These are phyloP conservation scores for Cystofilobasidium capitatum DNA, from an alignment of 768 basidiomycete genomes.

Conservation along the genomic window DNA sequence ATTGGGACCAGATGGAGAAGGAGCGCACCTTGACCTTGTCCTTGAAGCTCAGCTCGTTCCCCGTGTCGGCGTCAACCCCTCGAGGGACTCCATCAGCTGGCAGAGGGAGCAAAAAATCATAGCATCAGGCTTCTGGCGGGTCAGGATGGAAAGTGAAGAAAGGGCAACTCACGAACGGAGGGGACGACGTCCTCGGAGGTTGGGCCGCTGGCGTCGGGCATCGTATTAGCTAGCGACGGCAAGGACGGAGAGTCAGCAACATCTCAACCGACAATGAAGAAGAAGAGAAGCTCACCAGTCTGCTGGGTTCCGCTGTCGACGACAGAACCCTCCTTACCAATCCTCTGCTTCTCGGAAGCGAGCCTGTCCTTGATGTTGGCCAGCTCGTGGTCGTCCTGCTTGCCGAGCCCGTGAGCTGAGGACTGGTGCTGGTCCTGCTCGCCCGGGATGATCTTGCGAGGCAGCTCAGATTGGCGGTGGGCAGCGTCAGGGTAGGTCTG, in stretches of 20 bases:
- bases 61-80: conserved; percentile 1
- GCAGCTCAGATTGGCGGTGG: conserved; percentile 1
- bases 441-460: background rate
- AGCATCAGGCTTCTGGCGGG: too few species aligned
- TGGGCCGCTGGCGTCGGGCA: background rate
- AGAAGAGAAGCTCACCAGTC: background rate
- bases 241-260: background rate
- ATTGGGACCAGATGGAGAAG: background rate
- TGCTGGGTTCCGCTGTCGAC: background rate
- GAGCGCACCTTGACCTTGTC: background rate
- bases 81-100: background rate
- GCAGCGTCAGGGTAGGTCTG: conserved; percentile 2
- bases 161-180: background rate
- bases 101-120: background rate
- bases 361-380: background rate
- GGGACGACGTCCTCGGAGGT: background rate
- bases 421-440: background rate
- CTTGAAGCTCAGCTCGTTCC: background rate
- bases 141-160: background rate
- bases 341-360: background rate
- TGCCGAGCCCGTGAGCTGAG: background rate
- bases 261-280: background rate
- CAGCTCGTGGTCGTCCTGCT: background rate
- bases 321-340: background rate
- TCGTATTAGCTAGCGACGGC: background rate